phyloP scores from a whole-genome alignment of 2,329 filamentous ascomycete species.

The Trichoderma sp. region DNA sequence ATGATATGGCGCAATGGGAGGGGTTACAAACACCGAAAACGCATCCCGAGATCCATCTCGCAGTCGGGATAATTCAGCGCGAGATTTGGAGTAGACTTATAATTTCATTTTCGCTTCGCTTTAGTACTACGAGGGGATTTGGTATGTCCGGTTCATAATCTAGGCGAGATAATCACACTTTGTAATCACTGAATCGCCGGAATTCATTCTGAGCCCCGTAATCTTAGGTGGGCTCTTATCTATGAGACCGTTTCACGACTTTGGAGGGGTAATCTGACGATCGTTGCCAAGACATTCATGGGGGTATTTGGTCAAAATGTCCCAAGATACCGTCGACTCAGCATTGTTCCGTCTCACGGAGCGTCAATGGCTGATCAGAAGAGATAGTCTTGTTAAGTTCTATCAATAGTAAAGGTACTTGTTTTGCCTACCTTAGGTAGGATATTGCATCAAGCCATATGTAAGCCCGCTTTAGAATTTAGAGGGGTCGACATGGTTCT shows the following conservation, averaged over 20 bases:
- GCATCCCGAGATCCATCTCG: not conserved
- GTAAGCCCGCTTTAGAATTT: not conserved
- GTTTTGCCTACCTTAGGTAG: not conserved
- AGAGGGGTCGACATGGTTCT: not conserved
- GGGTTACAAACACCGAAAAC: not conserved
- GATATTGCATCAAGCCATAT: not conserved
- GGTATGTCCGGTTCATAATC: not conserved
- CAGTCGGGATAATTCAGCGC: not conserved
- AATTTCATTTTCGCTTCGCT: not conserved
- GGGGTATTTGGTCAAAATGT: not conserved
- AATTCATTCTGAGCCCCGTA: not conserved
- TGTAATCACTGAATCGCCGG: not conserved
- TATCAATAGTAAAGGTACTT: not conserved
- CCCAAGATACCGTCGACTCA: not conserved
- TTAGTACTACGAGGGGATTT: not conserved
- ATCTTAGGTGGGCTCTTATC: not conserved
- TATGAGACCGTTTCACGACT: not conserved
- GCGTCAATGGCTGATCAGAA: not conserved
- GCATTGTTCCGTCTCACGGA: not conserved
- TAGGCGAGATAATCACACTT: not conserved
- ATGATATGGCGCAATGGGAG: not conserved
- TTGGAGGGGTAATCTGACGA: not conserved
- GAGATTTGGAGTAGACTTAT: not conserved
- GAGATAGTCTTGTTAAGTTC: not conserved
- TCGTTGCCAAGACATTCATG: not conserved